Base-by-base conservation (phyloP, 495 filamentous ascomycete genomes). In the Acidiella bohemica region DNA sequence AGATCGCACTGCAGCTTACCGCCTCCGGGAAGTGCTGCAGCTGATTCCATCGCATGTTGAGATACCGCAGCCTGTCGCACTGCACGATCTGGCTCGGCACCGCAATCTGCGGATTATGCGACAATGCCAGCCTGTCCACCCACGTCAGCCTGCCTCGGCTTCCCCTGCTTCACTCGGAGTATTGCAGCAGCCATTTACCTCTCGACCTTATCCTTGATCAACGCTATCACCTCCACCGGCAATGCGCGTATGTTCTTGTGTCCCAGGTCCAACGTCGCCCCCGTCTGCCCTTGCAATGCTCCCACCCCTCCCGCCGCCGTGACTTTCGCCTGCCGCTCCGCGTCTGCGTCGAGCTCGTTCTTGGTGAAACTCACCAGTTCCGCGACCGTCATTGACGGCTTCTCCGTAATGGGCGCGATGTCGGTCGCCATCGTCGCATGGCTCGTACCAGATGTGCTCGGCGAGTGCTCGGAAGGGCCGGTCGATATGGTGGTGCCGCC, bases 201-300 rank as follows among this genome's bases (percentile, higher is more conserved):
- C 65, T 93, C 87, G 35, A 95, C 72, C 56, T 93, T 83, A 58
- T 88, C 75, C 62, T 86, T 92, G 39, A 97, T 86, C 49, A 93
- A 74, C 56, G 90, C 84, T 23, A 95, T 76, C 38, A 94, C 83
- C 46, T 88, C 81, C 30, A 87, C 81, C 1, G 88, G 87, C 51
- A 97, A 72, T 43, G 66, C 72, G 32, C 71, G 68, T 28, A 97
- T 87, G 47, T 76, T 74, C 44, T 78, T 81, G 57, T 87, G 77
- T 46, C 82, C 84, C 53, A 97, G 63, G 57, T 94, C 84, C 52
- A 97, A 78, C 11, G 87, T 94, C 46, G 93, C 66, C 26, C 86
- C 84, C 14, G 68, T 73, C 59, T 82, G 59, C 34, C 35, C 25
- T 16, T 55, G 51, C 42, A 49, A 44, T 18, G 44, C 26, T 23